phyloP scores from a whole-genome alignment of 2,329 filamentous ascomycete species.

The Decorospora gaudefroyi region DNA sequence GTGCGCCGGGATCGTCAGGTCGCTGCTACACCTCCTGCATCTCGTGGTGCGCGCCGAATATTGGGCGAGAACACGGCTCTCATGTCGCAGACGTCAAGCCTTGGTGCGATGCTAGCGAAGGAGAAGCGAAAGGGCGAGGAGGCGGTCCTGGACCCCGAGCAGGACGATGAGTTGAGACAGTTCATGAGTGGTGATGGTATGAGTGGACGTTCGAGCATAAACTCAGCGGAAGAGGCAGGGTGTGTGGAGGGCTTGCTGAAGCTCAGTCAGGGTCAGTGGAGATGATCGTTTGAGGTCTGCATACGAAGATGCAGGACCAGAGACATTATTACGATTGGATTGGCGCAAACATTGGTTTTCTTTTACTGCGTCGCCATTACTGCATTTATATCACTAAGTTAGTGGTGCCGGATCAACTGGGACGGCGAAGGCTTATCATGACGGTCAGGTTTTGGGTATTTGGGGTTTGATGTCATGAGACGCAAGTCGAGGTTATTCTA shows the following conservation, averaged over 20 bases:
- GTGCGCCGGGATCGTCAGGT: conserved; percentile 37
- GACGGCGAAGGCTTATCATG: background rate
- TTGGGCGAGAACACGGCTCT: conserved; percentile 55
- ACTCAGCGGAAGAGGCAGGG: conserved; percentile 69
- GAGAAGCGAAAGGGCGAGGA: conserved; percentile 38
- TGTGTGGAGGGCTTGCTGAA: conserved; percentile 88
- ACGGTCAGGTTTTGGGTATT: background rate
- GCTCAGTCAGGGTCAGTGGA: conserved; percentile 91
- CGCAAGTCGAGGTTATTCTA: background rate
- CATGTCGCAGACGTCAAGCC: conserved; percentile 46
- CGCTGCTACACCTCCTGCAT: conserved; percentile 37
- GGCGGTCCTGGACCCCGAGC: conserved; percentile 50
- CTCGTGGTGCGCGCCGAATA: conserved; percentile 46
- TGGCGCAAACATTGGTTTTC: background rate
- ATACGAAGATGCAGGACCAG: background rate
- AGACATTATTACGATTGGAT: background rate
- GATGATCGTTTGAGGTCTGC: conserved; percentile 27
- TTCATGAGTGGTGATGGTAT: conserved; percentile 71
- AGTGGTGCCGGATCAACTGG: background rate
- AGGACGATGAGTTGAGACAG: conserved; percentile 68
- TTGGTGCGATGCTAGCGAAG: conserved; percentile 45
- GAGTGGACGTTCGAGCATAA: conserved; percentile 59
- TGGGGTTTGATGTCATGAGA: conserved; percentile 1
- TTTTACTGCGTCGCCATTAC: background rate
- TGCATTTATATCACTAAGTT: conserved; percentile 6